A percentile compares a stretch with the other conserved stretches of the same genome.
Conservation (phyloP, 192 early-diverging fungal genomes). For the Backusella tarrabulga region DNA sequence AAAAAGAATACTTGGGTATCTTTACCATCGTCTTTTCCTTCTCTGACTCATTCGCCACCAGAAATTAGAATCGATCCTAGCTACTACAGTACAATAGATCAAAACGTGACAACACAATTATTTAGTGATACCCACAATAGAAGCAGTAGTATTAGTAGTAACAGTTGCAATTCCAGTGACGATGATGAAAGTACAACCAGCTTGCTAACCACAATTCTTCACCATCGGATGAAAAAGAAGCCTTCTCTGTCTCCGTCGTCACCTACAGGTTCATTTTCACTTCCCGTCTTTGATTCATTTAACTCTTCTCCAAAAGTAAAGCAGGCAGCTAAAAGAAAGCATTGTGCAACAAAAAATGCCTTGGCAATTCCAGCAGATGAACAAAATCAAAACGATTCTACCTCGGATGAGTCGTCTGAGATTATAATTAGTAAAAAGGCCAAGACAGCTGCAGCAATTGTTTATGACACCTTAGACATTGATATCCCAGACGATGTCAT, state of each 20-base stretch:
- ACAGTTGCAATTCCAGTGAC: not conserved
- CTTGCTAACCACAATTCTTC: not conserved
- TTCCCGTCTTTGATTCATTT: not conserved
- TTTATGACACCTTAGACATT: conserved; percentile 24
- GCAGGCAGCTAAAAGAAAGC: not conserved
- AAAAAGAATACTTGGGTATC: not conserved
- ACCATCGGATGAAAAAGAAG: not conserved
- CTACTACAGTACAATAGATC: not conserved
- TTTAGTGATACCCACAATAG: not conserved
- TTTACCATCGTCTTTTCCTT: not conserved
- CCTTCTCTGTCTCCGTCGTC: not conserved
- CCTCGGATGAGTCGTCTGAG: not conserved
- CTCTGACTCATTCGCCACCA: not conserved
- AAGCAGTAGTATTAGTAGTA: not conserved
- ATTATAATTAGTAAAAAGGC: conserved; percentile 20
- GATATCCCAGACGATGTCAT: not conserved
- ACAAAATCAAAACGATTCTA: not conserved
- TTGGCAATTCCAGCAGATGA: not conserved
- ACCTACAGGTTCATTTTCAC: not conserved
- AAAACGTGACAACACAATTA: not conserved
- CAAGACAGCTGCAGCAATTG: conserved; percentile 26
- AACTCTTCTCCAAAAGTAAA: not conserved
- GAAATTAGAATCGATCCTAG: not conserved
- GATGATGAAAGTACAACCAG: not conserved
- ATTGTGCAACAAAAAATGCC: conserved; percentile 9